Base-by-base conservation (phyloP, 345 rosid genomes). In the Eucalyptus caleyi region DNA sequence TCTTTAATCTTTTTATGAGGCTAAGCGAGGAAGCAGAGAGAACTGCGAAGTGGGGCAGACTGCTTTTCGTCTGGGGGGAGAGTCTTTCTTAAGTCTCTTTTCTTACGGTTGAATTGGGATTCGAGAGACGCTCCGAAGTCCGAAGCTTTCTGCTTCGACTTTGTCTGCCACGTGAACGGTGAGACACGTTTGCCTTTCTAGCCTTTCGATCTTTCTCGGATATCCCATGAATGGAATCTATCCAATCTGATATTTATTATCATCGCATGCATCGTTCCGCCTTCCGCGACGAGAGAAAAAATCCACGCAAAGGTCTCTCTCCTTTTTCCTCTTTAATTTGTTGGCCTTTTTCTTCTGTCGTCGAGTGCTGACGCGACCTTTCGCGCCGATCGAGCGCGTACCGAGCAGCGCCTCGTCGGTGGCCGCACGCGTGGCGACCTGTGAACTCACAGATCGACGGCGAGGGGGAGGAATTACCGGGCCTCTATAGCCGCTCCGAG, bases 131-230 rank as follows among this genome's bases (percentile, higher is more conserved):
- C 47, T 21, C 1, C 30, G 47, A 6, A 77, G 85, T 37, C 27
- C 86, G 51, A 45, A 51, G 37, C 69, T 23, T 53, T 53, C 30
- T 65, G 51, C 91, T 54, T 47, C n/a, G 45, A 49, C 67, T 51
- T 24, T 89, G 93, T 67, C 92, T 88, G 95, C 93, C 97, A 95
- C 95, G 97, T 95, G 95, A 93, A 92, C 90, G 94, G 94, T 89
- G 42, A 37, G 2, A 40, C 47, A 1, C 85, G 47, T 40, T 40
- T 21, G 85, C 82, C 23, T 9, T 72, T 18, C 82, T 77, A 77
- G 47, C 82, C 23, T 18, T 72, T 18, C 82, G 82, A 72, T 34
- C 85, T 77, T 77, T 77, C 85, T 40, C 85, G 85, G 83, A 6
- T 40, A 40, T 77, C 83, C 16, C 83, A 21, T 77, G 83, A 1